These are phyloP conservation scores for Candida vartiovaarae DNA, from an alignment of 805 yeast species.

Conservation along the genomic window DNA sequence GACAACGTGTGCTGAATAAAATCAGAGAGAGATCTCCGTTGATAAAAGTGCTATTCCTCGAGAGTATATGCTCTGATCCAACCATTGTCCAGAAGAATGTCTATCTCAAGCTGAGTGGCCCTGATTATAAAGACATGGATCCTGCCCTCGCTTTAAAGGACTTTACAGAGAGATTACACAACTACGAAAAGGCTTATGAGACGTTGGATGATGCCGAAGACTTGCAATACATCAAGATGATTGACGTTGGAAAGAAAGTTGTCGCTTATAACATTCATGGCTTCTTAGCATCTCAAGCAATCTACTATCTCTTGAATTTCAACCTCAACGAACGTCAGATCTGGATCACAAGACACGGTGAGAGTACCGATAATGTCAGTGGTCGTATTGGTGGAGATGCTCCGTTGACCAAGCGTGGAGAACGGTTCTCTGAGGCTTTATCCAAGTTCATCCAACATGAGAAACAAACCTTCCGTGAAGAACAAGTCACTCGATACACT, in stretches of 20 bases:
- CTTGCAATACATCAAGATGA: conserved; percentile 87
- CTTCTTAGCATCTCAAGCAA: conserved; percentile 87
- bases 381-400: conserved; percentile 95
- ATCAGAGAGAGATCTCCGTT: conserved; percentile 52
- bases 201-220: conserved; percentile 75
- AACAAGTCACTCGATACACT: conserved; percentile 50
- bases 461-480: conserved; percentile 57
- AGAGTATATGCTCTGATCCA: conserved; percentile 80
- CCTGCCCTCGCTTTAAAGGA: conserved; percentile 72
- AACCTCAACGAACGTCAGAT: conserved; percentile 85
- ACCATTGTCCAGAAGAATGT: conserved; percentile 77
- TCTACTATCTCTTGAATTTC: conserved; percentile 82
- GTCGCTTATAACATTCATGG: conserved; percentile 87
- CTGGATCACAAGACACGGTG: conserved; percentile 95
- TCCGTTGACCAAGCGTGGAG: conserved; percentile 69
- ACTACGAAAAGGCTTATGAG: conserved; percentile 86
- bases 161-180: conserved; percentile 70
- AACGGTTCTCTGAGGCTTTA: conserved; percentile 63
- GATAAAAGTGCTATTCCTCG: conserved; percentile 76
- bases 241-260: conserved; percentile 90
- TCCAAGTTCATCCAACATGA: conserved; percentile 68
- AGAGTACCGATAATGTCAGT: conserved; percentile 71
- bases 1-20: conserved; percentile 49
- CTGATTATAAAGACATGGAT: conserved; percentile 86
- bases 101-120: conserved; percentile 81